A percentile compares a stretch with the other conserved stretches of the same genome.
Conservation (phyloP, 78 protist species). For the Dictyostelium purpureum region DNA sequence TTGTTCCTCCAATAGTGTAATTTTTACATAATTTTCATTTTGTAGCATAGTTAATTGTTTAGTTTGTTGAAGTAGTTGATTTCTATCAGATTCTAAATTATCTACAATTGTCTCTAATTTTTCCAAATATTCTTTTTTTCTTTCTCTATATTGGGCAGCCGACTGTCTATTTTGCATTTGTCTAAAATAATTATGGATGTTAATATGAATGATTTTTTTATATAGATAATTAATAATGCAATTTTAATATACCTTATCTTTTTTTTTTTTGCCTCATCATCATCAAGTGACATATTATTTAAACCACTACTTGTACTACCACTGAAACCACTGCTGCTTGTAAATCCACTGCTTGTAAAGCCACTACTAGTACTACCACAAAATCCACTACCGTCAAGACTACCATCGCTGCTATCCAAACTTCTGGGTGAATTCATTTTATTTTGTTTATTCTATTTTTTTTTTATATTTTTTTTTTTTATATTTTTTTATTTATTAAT, state of each 20-base stretch:
- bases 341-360: background rate
- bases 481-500: background rate
- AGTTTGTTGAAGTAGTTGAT: slow-evolving; percentile 40
- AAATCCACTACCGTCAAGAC: slow-evolving; percentile 10
- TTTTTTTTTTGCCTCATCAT: slow-evolving; percentile 18
- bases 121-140: slow-evolving; percentile 67
- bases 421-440: slow-evolving; percentile 8
- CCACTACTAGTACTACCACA: background rate
- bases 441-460: background rate
- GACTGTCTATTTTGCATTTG: slow-evolving; percentile 79
- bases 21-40: slow-evolving; percentile 38
- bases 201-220: background rate
- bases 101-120: slow-evolving; percentile 61
- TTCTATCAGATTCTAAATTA: slow-evolving; percentile 56
- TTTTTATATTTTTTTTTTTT: background rate
- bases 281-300: slow-evolving; percentile 7
- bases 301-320: slow-evolving; percentile 3
- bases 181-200: background rate
- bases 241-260: background rate
- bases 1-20: slow-evolving; percentile 28
- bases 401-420: slow-evolving; percentile 2
- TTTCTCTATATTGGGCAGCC: slow-evolving; percentile 74
- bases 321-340: background rate
- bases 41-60: slow-evolving; percentile 15
- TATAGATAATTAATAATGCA: background rate